A percentile compares a stretch with the other conserved stretches of the same genome.
These are phyloP conservation scores for Zygoascus hellenicus DNA, from an alignment of 1,139 yeast genomes.

Conservation along the genomic window DNA sequence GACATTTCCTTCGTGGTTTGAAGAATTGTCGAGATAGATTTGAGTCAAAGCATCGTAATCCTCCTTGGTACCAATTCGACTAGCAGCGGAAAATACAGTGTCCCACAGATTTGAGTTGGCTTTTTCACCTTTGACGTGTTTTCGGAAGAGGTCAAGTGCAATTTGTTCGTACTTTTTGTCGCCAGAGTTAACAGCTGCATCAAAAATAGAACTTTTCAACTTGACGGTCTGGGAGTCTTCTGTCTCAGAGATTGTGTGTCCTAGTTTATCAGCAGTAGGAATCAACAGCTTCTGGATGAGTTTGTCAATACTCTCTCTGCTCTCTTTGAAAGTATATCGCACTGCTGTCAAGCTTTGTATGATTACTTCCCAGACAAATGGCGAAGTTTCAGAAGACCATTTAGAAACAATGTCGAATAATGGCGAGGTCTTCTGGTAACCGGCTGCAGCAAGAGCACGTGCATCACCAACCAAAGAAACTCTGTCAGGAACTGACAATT, in stretches of 20 bases:
- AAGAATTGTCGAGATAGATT: conserved; percentile 46
- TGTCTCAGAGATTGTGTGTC: conserved; percentile 58
- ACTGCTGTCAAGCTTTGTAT: conserved; percentile 49
- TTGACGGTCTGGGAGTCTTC: conserved; percentile 72
- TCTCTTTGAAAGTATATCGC: conserved; percentile 67
- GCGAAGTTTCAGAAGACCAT: conserved; percentile 53
- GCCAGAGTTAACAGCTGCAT: conserved; percentile 64
- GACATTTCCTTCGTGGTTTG: conserved; percentile 62
- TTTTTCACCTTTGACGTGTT: conserved; percentile 35
- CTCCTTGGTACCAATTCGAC: conserved; percentile 39
- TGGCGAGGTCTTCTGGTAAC: conserved; percentile 62
- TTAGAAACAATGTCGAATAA: conserved; percentile 57
- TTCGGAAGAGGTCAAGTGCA: conserved; percentile 5
- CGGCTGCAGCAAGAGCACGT: conserved; percentile 64
- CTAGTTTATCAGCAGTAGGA: conserved; percentile 53
- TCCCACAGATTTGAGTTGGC: conserved; percentile 77
- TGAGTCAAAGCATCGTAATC: conserved; percentile 47
- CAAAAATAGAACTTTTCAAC: conserved; percentile 67
- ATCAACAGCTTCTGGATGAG: conserved; percentile 58
- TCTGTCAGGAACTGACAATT: conserved; percentile 74
- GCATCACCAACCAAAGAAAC: conserved; percentile 84
- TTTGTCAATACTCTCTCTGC: conserved; percentile 51
- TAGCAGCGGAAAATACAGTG: conserved; percentile 54
- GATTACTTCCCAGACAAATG: conserved; percentile 66
- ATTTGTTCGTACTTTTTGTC: conserved; percentile 46